Conservation (phyloP, 2,329 filamentous ascomycete species). For the Scopulariopsis brevicaulis region DNA sequence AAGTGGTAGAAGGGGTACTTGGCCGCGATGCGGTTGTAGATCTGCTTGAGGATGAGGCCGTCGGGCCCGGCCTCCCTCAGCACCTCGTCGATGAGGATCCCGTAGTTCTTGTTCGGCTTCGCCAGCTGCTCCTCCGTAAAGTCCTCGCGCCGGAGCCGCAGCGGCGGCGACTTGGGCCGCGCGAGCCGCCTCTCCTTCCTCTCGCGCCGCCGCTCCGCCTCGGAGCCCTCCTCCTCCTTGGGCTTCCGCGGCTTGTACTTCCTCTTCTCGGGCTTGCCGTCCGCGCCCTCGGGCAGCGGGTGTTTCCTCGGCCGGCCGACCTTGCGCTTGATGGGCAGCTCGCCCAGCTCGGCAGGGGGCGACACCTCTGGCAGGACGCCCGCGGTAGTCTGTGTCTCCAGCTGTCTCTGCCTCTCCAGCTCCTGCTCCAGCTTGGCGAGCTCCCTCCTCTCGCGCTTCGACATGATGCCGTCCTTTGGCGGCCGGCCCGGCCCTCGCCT, state of each 20-base stretch:
- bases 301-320: conserved; percentile 56
- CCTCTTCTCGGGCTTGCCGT: conserved; percentile 47
- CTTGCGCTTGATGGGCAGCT: conserved; percentile 37
- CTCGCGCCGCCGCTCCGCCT: conserved; percentile 42
- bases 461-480: conserved; percentile 76
- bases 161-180: conserved; percentile 46
- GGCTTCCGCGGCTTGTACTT: conserved; percentile 55
- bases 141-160: conserved; percentile 41
- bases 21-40: conserved; percentile 49
- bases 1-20: conserved; percentile 50
- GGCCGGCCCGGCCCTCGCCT: conserved; percentile 70
- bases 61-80: conserved; percentile 40
- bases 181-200: conserved; percentile 47
- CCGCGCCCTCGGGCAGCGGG: conserved; percentile 43
- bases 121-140: conserved; percentile 47
- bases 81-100: conserved; percentile 48
- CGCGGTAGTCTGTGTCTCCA: not conserved
- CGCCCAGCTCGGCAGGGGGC: conserved; percentile 3
- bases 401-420: conserved; percentile 19
- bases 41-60: conserved; percentile 47
- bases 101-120: conserved; percentile 53
- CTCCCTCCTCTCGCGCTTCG: conserved; percentile 59
- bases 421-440: conserved; percentile 41
- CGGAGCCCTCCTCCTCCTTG: conserved; percentile 43
- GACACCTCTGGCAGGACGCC: not conserved